Base-by-base conservation (phyloP, 2,329 filamentous ascomycete species). In the Trichophyton schoenleinii region DNA sequence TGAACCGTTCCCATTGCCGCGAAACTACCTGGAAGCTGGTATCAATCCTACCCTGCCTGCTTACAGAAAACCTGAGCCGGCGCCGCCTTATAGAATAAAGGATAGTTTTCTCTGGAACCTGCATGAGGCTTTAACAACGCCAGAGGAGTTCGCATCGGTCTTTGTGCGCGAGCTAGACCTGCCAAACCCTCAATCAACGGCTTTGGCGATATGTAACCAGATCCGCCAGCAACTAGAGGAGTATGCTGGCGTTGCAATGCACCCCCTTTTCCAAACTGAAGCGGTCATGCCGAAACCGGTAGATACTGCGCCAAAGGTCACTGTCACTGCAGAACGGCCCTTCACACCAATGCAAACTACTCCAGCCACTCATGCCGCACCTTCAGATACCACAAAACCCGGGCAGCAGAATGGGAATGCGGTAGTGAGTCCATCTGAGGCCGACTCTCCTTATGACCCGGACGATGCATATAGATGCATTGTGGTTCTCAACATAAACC, bases 71-170 rank as follows among this genome's bases (percentile, higher is more conserved):
- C 87, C 87, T 61, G 92, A 96, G 64, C 75, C 83, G 64, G 91
- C 91, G 13, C 85, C 91, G 0, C 87, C 89, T 2, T 96, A 91
- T 74, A 85, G 94, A 64, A 80, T 99, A 62, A 91, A 95, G 69
- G 94, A 99, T 68, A 87, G 89, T n/a, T 97, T 99, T 69, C 77
- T 96, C 59, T 99, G 94, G 94, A 99, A 99, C 69, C 80, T 99
- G 13, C 92, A 97, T 74, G 94, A 99, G 77, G 88, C 89, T 0
- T 79, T 96, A 62, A 88, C 91, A 59, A 99, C 94, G 0, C 95
- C 94, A 0, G 94, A 99, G 70, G 88, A 95, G 70, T 99, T 97
- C 71, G 94, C 94, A n/a, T 83, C 88, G 67, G 85, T 83, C 1
- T 84, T 97, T 66, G 91, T 95, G 1, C 89, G 95, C 66, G 94